These are phyloP conservation scores for Phialemoniopsis sp. DNA, from an alignment of 2,329 filamentous ascomycete genomes.

Conservation along the genomic window DNA sequence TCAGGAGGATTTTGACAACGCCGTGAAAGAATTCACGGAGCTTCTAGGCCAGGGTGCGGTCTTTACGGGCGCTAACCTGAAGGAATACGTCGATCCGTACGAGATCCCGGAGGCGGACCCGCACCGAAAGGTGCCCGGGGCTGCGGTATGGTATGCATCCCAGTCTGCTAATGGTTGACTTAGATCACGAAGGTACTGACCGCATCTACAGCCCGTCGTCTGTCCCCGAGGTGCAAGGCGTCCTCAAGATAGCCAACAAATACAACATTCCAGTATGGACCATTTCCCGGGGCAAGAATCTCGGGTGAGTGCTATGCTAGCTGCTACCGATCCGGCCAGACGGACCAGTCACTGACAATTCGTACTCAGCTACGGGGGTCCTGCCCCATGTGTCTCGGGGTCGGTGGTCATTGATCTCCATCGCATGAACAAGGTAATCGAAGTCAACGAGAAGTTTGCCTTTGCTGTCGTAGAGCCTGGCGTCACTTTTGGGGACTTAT, in stretches of 20 bases:
- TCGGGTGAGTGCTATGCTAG: constrained; percentile 24
- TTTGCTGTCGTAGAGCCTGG: constrained; percentile 41
- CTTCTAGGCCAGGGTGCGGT: constrained; percentile 28
- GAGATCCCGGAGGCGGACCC: constrained; percentile 30
- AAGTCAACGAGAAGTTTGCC: constrained; percentile 32
- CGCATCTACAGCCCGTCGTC: background rate
- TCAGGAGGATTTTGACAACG: constrained; percentile 24
- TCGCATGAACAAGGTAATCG: constrained; percentile 35
- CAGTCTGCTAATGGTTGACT: constrained; percentile 1
- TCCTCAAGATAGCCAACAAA: constrained; percentile 27
- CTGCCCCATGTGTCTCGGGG: constrained; percentile 38
- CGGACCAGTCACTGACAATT: too few relatives aligned
- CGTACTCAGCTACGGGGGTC: constrained; percentile 39
- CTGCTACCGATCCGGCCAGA: too few relatives aligned
- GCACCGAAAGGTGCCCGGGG: constrained; percentile 29
- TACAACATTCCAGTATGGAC: constrained; percentile 25
- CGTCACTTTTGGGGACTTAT: constrained; percentile 38
- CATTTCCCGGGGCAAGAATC: constrained; percentile 32
- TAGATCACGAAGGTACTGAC: constrained; percentile 9
- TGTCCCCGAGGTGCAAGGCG: constrained; percentile 17
- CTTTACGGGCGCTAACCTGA: constrained; percentile 23
- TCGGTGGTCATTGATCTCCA: constrained; percentile 40
- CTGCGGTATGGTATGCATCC: constrained; percentile 26
- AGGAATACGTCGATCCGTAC: constrained; percentile 36
- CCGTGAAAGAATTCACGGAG: constrained; percentile 21